Percentiles rank a stretch among this genome's conserved stretches.
phyloP scores from a whole-genome alignment of 495 filamentous ascomycete species.

The Penicillium atrosanguineum region DNA sequence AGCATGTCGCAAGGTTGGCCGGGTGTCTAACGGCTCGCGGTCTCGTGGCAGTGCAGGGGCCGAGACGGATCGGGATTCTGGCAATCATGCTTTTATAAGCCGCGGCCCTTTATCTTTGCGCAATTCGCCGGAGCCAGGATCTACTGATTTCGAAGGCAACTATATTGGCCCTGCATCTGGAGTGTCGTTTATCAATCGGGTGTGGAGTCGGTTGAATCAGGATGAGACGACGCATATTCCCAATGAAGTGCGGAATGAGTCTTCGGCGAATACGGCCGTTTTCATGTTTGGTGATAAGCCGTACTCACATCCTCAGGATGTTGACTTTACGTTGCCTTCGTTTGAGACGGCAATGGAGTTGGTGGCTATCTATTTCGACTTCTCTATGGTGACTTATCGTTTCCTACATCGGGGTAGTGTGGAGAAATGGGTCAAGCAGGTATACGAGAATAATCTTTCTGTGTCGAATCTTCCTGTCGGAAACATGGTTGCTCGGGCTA shows the following conservation, averaged over 20 bases:
- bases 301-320: constrained; percentile 30
- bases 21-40: constrained; percentile 9
- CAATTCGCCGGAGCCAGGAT: constrained; percentile 44
- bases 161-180: constrained; percentile 47
- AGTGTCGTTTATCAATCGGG: constrained; percentile 46
- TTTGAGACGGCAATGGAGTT: constrained; percentile 36
- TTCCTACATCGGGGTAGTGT: constrained; percentile 43
- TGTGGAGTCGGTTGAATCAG: constrained; percentile 44
- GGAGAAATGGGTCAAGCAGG: constrained; percentile 37
- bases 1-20: constrained; percentile 3
- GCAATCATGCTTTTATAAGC: constrained; percentile 3
- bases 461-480: constrained; percentile 36
- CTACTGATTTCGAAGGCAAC: constrained; percentile 47
- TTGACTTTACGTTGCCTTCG: constrained; percentile 33
- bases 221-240: constrained; percentile 38
- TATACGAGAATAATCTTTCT: constrained; percentile 37
- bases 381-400: constrained; percentile 48
- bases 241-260: constrained; percentile 33
- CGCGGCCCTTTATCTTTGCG: constrained; percentile 24
- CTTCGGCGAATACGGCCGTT: constrained; percentile 38
- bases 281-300: constrained; percentile 48
- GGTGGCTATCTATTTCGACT: constrained; percentile 44
- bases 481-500: constrained; percentile 38
- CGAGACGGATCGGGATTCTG: neutral
- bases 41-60: constrained; percentile 10